Evolutionary conservation across 352 stramenopile species (phyloP).

Genomic region (Phytophthora melonis): DNA sequence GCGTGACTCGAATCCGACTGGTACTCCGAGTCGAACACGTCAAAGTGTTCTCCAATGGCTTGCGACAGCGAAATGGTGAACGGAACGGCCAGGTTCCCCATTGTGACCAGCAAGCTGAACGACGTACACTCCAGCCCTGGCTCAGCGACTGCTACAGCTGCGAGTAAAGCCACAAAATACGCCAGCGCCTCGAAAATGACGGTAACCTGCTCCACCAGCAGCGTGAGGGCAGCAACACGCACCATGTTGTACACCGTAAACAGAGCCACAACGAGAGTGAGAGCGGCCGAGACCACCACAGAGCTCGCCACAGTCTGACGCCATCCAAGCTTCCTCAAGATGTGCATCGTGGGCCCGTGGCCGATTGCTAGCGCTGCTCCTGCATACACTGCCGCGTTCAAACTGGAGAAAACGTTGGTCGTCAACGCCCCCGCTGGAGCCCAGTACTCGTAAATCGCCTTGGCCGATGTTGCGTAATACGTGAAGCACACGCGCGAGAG

Average conservation of each 20-base stretch:
- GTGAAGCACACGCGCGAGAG: slow-evolving; percentile 59
- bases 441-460: slow-evolving; percentile 74
- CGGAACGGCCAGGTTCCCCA: slow-evolving; percentile 62
- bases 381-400: slow-evolving; percentile 59
- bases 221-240: slow-evolving; percentile 53
- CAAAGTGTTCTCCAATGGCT: slow-evolving; percentile 69
- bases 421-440: slow-evolving; percentile 44
- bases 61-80: slow-evolving; percentile 71
- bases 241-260: slow-evolving; percentile 69
- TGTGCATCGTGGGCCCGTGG: slow-evolving; percentile 21
- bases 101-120: slow-evolving; percentile 61
- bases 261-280: slow-evolving; percentile 51
- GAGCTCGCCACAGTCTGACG: slow-evolving; percentile 44
- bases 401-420: slow-evolving; percentile 53
- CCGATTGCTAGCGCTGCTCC: slow-evolving; percentile 40
- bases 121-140: slow-evolving; percentile 56
- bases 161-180: slow-evolving; percentile 63
- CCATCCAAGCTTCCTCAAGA: slow-evolving; percentile 46
- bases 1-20: slow-evolving; percentile 48
- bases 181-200: slow-evolving; percentile 60
- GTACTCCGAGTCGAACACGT: slow-evolving; percentile 68
- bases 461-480: slow-evolving; percentile 67
- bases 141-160: slow-evolving; percentile 55
- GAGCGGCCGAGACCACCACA: slow-evolving; percentile 43
- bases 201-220: slow-evolving; percentile 63